A percentile compares a stretch with the other conserved stretches of the same genome.
phyloP scores from a whole-genome alignment of 345 rosid species.

The Barbarea vulgaris region DNA sequence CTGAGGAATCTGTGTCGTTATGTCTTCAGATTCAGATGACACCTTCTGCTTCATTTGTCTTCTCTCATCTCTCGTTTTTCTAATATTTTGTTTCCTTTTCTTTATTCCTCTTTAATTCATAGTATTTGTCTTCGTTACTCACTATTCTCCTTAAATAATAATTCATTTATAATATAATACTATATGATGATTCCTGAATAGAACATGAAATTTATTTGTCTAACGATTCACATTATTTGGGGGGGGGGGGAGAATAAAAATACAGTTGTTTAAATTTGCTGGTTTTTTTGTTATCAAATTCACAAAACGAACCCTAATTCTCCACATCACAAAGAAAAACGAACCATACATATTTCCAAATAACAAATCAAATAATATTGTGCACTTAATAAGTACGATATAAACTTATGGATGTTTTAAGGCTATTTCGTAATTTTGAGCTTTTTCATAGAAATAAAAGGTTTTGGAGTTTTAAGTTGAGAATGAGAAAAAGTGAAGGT shows the following conservation, averaged over 20 bases:
- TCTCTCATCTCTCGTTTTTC: background rate
- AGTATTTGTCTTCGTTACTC: background rate
- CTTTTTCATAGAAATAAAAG: no score
- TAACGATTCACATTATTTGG: background rate
- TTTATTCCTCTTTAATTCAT: background rate
- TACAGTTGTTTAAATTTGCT: background rate
- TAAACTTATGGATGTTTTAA: no score
- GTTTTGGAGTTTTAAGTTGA: background rate
- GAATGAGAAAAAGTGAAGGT: background rate
- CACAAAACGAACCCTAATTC: background rate
- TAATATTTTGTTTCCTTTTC: background rate
- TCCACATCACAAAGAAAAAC: background rate
- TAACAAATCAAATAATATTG: background rate
- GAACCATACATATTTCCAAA: background rate
- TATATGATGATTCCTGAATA: background rate
- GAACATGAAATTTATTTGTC: background rate
- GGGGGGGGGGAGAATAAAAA: background rate
- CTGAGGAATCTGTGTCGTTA: slow-evolving; percentile 63
- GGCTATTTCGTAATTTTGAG: no score
- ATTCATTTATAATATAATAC: background rate
- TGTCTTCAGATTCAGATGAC: slow-evolving; percentile 41
- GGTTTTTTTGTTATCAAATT: background rate
- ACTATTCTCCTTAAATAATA: background rate
- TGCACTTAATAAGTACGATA: background rate
- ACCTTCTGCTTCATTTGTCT: slow-evolving; percentile 35